A percentile compares a stretch with the other conserved stretches of the same genome.
Conservation (phyloP, 1,284 basidiomycete species). For the Pulveroboletus sp. region DNA sequence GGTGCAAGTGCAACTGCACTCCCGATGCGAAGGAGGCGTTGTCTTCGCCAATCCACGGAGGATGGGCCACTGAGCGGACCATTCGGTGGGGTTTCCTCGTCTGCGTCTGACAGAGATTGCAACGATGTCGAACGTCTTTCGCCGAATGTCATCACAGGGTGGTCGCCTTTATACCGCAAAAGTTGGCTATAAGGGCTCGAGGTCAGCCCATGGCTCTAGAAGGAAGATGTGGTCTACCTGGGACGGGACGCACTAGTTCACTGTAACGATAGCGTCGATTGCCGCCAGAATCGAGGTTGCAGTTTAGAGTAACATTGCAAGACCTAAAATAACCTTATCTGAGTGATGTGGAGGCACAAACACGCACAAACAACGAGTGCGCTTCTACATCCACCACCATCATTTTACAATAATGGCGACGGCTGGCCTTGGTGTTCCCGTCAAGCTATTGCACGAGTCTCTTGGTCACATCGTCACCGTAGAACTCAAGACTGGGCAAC, state of each 20-base stretch:
- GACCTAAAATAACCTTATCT: neutral
- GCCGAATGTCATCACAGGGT: conserved; percentile 22
- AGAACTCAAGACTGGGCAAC: conserved; percentile 95
- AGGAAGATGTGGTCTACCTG: neutral
- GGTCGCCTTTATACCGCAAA: neutral
- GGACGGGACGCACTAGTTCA: neutral
- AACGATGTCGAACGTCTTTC: conserved; percentile 23
- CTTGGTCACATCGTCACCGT: conserved; percentile 97
- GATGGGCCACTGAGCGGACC: conserved; percentile 35
- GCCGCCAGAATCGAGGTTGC: neutral
- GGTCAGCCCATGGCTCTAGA: neutral
- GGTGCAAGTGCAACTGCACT: neutral
- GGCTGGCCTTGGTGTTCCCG: conserved; percentile 81
- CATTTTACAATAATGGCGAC: conserved; percentile 29
- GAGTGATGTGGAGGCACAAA: conserved; percentile 20
- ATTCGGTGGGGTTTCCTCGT: conserved; percentile 14
- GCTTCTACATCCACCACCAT: conserved; percentile 12
- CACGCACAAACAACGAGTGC: conserved; percentile 17
- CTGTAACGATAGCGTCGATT: neutral
- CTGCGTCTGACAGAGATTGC: conserved; percentile 20
- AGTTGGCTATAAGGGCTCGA: neutral
- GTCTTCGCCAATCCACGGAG: conserved; percentile 34
- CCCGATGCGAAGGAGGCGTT: conserved; percentile 36
- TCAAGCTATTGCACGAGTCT: conserved; percentile 91
- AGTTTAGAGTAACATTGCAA: neutral